These are phyloP conservation scores for Apodospora peruviana DNA, from an alignment of 495 filamentous ascomycete genomes.

Conservation along the genomic window DNA sequence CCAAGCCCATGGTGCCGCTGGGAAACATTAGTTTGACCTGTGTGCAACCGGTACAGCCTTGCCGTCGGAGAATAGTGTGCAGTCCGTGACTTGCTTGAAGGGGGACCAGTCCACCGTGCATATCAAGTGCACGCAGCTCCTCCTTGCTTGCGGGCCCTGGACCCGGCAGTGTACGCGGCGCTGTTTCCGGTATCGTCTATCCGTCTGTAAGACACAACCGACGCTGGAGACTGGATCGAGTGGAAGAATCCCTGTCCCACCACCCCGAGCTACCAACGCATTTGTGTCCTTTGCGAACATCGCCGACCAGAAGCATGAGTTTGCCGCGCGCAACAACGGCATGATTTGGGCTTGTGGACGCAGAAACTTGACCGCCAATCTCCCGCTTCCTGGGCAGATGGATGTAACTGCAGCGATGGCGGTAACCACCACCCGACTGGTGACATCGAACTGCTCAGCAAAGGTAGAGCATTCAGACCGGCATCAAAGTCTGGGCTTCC, in stretches of 20 bases:
- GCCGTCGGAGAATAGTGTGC: not conserved
- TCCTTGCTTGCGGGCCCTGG: not conserved
- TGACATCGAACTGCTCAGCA: not conserved
- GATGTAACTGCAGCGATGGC: not conserved
- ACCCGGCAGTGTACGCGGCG: not conserved
- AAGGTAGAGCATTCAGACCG: not conserved
- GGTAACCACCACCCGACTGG: not conserved
- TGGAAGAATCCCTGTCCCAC: not conserved
- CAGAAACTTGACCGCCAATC: not conserved
- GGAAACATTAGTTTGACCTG: not conserved
- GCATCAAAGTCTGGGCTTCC: not conserved
- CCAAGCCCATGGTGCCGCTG: not conserved
- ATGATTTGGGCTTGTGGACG: not conserved
- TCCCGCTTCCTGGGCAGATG: not conserved
- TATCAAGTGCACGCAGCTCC: not conserved
- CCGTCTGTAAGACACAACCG: not conserved
- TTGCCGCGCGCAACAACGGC: not conserved
- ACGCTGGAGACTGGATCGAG: not conserved
- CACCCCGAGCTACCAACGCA: not conserved
- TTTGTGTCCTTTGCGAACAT: not conserved
- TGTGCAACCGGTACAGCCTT: not conserved
- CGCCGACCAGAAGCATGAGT: not conserved
- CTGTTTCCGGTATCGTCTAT: not conserved
- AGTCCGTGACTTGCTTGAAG: not conserved
- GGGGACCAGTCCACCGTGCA: not conserved